These are phyloP conservation scores for Botrytis galanthina DNA, from an alignment of 2,329 filamentous ascomycete species.

Conservation along the genomic window DNA sequence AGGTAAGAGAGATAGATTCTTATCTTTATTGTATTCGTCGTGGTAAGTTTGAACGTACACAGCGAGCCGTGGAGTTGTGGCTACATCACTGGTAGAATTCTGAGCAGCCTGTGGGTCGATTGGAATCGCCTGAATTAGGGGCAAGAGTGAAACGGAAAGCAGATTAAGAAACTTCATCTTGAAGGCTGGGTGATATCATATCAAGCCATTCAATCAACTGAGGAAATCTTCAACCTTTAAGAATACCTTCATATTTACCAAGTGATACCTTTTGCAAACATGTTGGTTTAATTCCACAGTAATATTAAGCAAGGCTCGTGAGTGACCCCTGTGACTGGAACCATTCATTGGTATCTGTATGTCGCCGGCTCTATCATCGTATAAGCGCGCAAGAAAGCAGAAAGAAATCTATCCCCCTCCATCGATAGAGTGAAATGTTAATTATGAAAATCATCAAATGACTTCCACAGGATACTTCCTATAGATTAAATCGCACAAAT, in stretches of 20 bases:
- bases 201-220: background rate
- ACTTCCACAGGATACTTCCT: background rate
- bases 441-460: constrained; percentile 9
- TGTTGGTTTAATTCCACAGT: background rate
- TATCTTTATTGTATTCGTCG: background rate
- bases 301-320: background rate
- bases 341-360: background rate
- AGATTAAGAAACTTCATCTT: constrained; percentile 13
- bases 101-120: background rate
- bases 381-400: background rate
- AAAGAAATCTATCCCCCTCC: background rate
- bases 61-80: constrained; percentile 14
- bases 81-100: background rate
- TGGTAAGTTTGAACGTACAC: constrained; percentile 21
- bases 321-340: constrained; percentile 5
- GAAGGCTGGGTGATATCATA: background rate
- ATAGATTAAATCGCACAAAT: background rate
- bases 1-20: constrained; percentile 20
- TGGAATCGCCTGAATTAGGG: constrained; percentile 19
- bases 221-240: background rate
- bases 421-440: background rate
- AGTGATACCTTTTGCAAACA: background rate
- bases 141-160: constrained; percentile 1
- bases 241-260: background rate
- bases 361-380: background rate